These are phyloP conservation scores for Botrytis aclada DNA, from an alignment of 2,329 filamentous ascomycete genomes.

Conservation along the genomic window DNA sequence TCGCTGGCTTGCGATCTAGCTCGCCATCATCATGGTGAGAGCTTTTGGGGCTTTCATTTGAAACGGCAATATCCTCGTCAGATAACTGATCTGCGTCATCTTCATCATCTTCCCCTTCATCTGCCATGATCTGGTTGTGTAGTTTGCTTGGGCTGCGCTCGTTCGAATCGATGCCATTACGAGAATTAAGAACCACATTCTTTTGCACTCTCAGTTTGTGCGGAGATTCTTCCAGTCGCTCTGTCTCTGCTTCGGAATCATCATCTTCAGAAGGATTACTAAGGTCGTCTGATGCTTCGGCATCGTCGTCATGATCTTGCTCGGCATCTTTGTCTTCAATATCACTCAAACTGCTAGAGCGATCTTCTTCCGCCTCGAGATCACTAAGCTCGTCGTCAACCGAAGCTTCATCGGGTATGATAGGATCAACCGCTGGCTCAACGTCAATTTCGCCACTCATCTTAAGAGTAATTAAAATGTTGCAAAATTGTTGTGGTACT, in stretches of 20 bases:
- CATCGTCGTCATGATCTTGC: conserved; percentile 58
- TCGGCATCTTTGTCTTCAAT: conserved; percentile 72
- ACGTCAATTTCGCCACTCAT: conserved; percentile 36
- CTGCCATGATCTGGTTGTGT: conserved; percentile 52
- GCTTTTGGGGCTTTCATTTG: conserved; percentile 38
- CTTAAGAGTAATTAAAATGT: conserved; percentile 21
- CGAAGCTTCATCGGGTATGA: conserved; percentile 30
- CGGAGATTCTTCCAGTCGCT: conserved; percentile 87
- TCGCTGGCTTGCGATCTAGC: conserved; percentile 28
- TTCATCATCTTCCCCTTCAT: conserved; percentile 44
- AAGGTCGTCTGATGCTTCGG: conserved; percentile 38
- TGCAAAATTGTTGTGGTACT: conserved; percentile 3
- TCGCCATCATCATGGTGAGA: conserved; percentile 42
- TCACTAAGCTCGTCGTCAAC: conserved; percentile 35
- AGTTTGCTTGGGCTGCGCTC: conserved; percentile 77
- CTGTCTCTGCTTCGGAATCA: conserved; percentile 88
- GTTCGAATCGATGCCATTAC: conserved; percentile 52
- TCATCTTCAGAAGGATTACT: conserved; percentile 51
- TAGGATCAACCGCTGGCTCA: conserved; percentile 30
- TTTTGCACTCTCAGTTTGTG: conserved; percentile 58
- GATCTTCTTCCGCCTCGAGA: conserved; percentile 55
- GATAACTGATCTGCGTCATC: conserved; percentile 40
- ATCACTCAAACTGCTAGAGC: conserved; percentile 90
- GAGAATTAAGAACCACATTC: conserved; percentile 58
- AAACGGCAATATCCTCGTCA: conserved; percentile 39